Evolutionary conservation across 768 basidiomycete genomes (phyloP).

Genomic region (Xanthoconium purpureum): DNA sequence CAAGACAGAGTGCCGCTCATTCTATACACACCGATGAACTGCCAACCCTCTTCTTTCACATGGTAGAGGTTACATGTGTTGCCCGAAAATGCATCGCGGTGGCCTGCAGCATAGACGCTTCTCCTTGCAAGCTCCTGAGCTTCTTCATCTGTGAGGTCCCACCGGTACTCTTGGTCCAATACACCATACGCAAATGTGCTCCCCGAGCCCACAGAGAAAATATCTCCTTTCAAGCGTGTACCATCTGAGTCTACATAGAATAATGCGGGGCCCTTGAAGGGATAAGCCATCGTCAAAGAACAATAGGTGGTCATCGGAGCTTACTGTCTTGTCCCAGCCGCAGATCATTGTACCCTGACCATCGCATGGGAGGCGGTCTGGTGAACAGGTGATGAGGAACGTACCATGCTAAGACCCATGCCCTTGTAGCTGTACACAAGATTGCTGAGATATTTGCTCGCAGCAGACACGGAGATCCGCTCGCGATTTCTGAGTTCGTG

Average conservation of each 20-base stretch:
- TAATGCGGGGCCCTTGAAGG: conserved; percentile 74
- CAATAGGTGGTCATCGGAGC: conserved; percentile 23
- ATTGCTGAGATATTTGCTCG: conserved; percentile 95
- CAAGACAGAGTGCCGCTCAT: conserved; percentile 1
- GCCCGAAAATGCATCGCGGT: conserved; percentile 94
- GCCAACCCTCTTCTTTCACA: conserved; percentile 93
- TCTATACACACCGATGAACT: conserved; percentile 75
- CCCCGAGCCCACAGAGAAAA: conserved; percentile 99
- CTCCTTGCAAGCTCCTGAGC: conserved; percentile 91
- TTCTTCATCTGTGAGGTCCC: conserved; percentile 90
- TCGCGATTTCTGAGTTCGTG: conserved; percentile 96
- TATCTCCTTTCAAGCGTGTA: conserved; percentile 88
- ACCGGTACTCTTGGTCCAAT: conserved; percentile 90
- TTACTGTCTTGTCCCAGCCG: conserved; percentile 97
- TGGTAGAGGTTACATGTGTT: conserved; percentile 97
- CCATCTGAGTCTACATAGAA: conserved; percentile 99
- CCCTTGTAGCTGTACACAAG: conserved; percentile 98
- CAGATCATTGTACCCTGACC: conserved; percentile 97
- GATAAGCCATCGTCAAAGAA: conserved; percentile 9
- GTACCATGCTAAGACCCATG: conserved; percentile 98
- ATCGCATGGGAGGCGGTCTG: conserved; percentile 1
- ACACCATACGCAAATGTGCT: conserved; percentile 99
- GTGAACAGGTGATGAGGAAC: conserved; percentile 23
- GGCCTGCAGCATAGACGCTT: conserved; percentile 95
- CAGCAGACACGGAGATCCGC: conserved; percentile 98